phyloP scores from a whole-genome alignment of 2,329 filamentous ascomycete genomes.

The Tolypocladium amazonense region DNA sequence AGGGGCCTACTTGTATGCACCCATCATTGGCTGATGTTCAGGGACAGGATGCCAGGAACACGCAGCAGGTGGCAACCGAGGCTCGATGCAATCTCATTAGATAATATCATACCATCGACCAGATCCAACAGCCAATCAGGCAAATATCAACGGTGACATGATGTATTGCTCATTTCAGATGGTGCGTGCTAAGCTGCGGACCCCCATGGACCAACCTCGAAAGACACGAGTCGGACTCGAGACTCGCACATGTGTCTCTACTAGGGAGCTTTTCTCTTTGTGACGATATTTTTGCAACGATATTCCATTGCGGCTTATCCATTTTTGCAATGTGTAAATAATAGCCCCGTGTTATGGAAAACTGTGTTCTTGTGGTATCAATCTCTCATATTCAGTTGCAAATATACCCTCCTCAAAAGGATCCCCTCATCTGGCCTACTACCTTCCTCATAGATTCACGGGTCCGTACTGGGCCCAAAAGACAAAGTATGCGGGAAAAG shows the following conservation, averaged over 20 bases:
- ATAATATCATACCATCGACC: neutral
- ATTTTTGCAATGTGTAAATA: too few relatives aligned
- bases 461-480: too few relatives aligned
- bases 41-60: neutral
- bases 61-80: neutral
- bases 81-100: neutral
- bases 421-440: too few relatives aligned
- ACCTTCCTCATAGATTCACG: too few relatives aligned
- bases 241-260: too few relatives aligned
- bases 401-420: too few relatives aligned
- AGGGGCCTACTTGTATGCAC: neutral
- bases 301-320: too few relatives aligned
- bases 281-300: too few relatives aligned
- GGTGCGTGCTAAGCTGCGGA: neutral
- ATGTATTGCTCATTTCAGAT: neutral
- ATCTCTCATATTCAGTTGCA: too few relatives aligned
- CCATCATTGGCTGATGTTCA: neutral
- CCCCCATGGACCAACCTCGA: neutral
- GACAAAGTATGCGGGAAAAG: neutral
- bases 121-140: neutral
- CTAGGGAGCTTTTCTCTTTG: too few relatives aligned
- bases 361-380: too few relatives aligned
- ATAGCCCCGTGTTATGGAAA: too few relatives aligned
- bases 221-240: neutral
- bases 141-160: neutral